Base-by-base conservation (phyloP, 148 eudicot genomes). In the Nepenthes gracilis region DNA sequence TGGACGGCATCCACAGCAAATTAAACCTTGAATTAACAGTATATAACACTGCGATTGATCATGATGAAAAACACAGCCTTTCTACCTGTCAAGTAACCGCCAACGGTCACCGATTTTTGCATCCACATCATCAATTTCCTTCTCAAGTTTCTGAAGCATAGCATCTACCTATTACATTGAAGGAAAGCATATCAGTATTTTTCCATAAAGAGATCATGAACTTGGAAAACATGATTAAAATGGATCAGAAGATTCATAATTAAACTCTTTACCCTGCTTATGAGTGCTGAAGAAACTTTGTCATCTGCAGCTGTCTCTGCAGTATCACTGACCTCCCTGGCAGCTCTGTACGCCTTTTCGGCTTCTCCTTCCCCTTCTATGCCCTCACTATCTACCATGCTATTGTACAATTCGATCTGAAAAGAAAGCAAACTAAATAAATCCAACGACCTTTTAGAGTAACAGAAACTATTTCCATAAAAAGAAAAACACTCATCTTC, bases 341-440 rank as follows among this genome's bases (percentile, higher is more conserved):
- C 88, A 77, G 94, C 94, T 78, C 65, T 78, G 59, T 83, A 86
- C 48, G 94, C 94, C 76, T 83, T 70, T 70, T 67, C 75, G 53
- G 93, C 86, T 67, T 73, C 79, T 57, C 56, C 67, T 74, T 81
- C 79, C 60, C 80, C 70, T 47, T 81, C 84, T 61, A 58, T 68
- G n/a, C 81, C 80, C 60, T 86, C 88, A 71, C 74, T 75, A 43
- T 81, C 94, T 59, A 83, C 86, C 81, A 83, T 75, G 69, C 81
- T 83, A 75, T 84, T 78, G 73, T 84, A 87, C 63, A 87, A 67
- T 65, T 66, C 85, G 43, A 87, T 81, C 95, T 87, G 77, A 68
- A 63, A 71, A 60, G 40, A 40, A 36, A 48, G 62, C 15, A 33
- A 69, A 36, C 60, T 35, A 50, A 13, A 57, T 57, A 65, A 55